Conservation (phyloP, 306 rosid genomes). For the Argentina anserina region DNA sequence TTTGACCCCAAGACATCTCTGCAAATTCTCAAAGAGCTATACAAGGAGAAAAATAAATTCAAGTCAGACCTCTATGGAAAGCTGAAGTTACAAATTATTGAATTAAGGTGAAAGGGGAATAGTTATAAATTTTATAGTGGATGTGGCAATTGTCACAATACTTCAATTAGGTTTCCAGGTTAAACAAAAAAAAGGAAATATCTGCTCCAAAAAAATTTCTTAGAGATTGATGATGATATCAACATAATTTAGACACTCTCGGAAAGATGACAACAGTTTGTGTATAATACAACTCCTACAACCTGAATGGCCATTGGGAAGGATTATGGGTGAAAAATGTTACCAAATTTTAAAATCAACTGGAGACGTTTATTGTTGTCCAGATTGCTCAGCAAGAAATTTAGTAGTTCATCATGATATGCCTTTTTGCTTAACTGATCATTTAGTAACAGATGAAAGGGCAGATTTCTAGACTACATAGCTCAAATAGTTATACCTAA, state of each 20-base stretch:
- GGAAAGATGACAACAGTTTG: neutral
- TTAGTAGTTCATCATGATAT: neutral
- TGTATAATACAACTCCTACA: neutral
- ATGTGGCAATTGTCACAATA: neutral
- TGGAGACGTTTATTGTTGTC: neutral
- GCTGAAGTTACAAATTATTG: neutral
- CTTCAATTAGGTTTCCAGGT: neutral
- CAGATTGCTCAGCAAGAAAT: neutral
- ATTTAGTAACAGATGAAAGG: neutral
- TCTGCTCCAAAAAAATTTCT: neutral
- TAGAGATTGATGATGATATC: neutral
- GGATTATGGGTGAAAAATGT: neutral
- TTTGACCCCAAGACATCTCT: slow-evolving; percentile 79
- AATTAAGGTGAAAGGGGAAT: neutral
- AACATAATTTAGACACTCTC: neutral
- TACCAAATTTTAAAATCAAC: neutral
- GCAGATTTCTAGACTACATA: neutral
- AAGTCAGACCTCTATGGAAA: neutral
- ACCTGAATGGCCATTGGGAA: neutral
- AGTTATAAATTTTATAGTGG: neutral
- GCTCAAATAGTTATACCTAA: neutral
- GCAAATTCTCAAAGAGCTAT: slow-evolving; percentile 84
- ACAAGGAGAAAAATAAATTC: slow-evolving; percentile 26
- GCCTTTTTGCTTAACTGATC: neutral
- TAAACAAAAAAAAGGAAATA: no score